These are phyloP conservation scores for Buddleja alternifolia DNA, from an alignment of 257 asterid genomes.

Conservation along the genomic window DNA sequence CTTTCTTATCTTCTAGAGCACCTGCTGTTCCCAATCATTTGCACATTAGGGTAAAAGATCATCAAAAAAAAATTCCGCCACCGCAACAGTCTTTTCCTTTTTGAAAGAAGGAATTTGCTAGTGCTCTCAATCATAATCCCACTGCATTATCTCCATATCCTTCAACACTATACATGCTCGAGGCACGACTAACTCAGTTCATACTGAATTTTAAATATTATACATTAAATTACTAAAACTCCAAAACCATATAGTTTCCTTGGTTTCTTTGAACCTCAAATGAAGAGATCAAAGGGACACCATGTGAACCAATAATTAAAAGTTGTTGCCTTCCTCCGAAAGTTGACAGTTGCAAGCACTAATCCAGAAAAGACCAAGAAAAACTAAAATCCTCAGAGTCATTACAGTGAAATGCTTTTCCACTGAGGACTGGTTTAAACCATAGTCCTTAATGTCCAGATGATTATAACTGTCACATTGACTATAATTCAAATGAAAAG, in stretches of 20 bases:
- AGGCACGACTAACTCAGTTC: neutral
- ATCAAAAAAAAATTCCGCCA: constrained; percentile 19
- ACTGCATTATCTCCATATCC: neutral
- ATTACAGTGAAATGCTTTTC: neutral
- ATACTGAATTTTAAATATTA: neutral
- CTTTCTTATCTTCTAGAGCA: constrained; percentile 10
- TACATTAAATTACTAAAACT: neutral
- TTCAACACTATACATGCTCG: neutral
- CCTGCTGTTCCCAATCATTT: constrained; percentile 3
- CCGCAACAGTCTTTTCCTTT: neutral
- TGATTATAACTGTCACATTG: neutral
- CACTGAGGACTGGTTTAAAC: neutral
- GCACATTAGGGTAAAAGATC: neutral
- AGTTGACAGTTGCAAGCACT: neutral
- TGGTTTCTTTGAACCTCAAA: constrained; percentile 4
- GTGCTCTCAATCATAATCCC: constrained; percentile 4
- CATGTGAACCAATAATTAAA: constrained; percentile 1
- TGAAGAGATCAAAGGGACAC: neutral
- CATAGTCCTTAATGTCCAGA: neutral
- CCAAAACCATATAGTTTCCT: neutral
- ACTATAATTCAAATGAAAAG: neutral
- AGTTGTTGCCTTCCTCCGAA: neutral
- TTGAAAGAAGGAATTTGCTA: neutral
- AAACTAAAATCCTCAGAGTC: neutral
- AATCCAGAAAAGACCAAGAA: neutral